Evolutionary conservation across 1,139 yeast species (phyloP), one percentile per base, ranked within the genome.

Genomic region (Geotrichum carabidarum): DNA sequence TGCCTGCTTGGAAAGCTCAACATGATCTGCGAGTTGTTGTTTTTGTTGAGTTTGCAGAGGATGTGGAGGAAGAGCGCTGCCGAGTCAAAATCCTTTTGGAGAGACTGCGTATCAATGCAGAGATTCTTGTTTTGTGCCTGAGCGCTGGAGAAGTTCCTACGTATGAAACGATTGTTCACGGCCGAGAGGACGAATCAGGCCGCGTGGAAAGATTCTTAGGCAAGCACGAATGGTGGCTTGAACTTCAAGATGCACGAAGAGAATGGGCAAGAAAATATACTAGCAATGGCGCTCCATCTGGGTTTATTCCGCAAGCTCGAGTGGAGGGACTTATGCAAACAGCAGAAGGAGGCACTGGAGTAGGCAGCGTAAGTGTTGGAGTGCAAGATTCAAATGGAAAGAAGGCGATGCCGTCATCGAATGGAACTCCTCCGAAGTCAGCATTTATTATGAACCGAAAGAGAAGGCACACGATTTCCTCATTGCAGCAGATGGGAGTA

Each of bases 1-100:
- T 93, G 4, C 95, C 95, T 0, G 87, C 84, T 50, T 93, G 99
- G 99, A 84, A 86, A 60, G 75, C 77, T 48, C 82, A 85, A 0
- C 94, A 88, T 64, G 73, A 70, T 11, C 68, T 93, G 41, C 76
- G 99, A 55, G 89, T 93, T 7, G 82, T 91, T 56, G 95, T 87
- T 0, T 91, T 93, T 75, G 98, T 93, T 17, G 99, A 93, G 70
- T 76, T 77, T 55, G 74, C 72, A 48, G 74, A 73, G 1, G 97
- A 91, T 61, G 80, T 89, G 22, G 78, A 73, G 2, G 90, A 86
- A 53, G 99, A 93, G 64, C 70, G 71, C 37, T 70, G 71, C 12
- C 72, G 97, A 53, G 79, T 93, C 44, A 64, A 66, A 4, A 79
- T 81, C 38, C 71, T 93, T 43, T 72, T 93, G 46, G 83, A 81